These are phyloP conservation scores for Coniochaeta prunicola DNA, from an alignment of 2,329 filamentous ascomycete genomes.

Conservation along the genomic window DNA sequence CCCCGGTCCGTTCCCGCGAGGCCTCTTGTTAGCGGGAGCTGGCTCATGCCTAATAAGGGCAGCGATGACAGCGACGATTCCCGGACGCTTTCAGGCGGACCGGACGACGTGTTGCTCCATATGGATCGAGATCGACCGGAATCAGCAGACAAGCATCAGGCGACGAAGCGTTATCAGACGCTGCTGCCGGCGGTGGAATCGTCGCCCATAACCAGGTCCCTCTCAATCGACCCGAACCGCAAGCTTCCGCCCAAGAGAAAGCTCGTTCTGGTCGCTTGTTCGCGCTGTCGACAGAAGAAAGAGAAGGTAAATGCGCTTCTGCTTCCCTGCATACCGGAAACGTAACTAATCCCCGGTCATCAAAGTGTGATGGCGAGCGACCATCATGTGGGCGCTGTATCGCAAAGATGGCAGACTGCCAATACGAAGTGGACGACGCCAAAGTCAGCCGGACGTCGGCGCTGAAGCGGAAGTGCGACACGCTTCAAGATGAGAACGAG, in stretches of 20 bases:
- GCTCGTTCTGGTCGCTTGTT: neutral
- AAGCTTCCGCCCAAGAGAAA: slow-evolving; percentile 3
- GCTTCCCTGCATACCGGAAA: neutral
- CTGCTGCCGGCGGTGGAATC: neutral
- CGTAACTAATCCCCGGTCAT: neutral
- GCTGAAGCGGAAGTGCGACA: slow-evolving; percentile 11
- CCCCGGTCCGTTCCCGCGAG: neutral
- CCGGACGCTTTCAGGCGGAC: neutral
- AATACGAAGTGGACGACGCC: slow-evolving; percentile 9
- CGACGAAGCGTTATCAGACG: slow-evolving; percentile 2
- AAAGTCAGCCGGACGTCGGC: slow-evolving; percentile 9
- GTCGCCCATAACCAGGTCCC: neutral
- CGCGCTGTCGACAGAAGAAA: neutral
- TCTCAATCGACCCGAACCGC: neutral
- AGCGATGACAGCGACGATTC: neutral
- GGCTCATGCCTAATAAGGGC: neutral
- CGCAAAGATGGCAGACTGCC: slow-evolving; percentile 4
- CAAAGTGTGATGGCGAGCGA: slow-evolving; percentile 8
- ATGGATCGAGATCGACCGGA: neutral
- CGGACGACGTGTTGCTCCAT: neutral
- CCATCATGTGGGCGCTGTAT: slow-evolving; percentile 8
- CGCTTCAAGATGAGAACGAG: slow-evolving; percentile 9
- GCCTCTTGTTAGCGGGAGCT: neutral
- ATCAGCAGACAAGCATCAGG: neutral
- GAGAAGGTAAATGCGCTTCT: neutral